Evolutionary conservation across 1,139 yeast species (phyloP).

Genomic region (Williopsis jadinii): DNA sequence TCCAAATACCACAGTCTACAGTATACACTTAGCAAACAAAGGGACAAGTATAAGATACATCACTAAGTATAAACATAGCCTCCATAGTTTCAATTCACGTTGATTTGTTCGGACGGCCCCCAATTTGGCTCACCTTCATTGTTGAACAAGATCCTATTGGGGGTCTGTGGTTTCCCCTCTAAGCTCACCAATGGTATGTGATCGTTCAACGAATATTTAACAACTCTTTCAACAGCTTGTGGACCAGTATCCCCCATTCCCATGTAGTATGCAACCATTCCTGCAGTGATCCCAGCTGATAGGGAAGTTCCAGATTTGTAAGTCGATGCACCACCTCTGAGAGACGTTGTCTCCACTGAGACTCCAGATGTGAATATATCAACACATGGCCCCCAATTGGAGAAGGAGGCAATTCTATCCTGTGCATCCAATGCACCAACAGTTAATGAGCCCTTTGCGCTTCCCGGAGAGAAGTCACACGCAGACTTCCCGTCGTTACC

Average conservation of each 20-base stretch:
- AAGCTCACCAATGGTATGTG: constrained; percentile 25
- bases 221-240: constrained; percentile 34
- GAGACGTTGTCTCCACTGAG: constrained; percentile 36
- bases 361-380: constrained; percentile 61
- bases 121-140: constrained; percentile 32
- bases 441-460: constrained; percentile 51
- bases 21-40: no score
- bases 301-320: constrained; percentile 68
- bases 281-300: constrained; percentile 71
- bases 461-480: constrained; percentile 56
- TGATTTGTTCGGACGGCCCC: constrained; percentile 14
- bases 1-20: no score
- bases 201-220: constrained; percentile 19
- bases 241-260: constrained; percentile 47
- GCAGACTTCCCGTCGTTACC: constrained; percentile 63
- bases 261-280: constrained; percentile 57
- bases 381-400: constrained; percentile 61
- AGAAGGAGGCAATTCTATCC: constrained; percentile 44
- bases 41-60: no score
- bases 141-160: constrained; percentile 33
- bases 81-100: no score
- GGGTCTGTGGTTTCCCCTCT: constrained; percentile 28
- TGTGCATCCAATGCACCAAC: constrained; percentile 51
- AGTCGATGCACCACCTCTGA: constrained; percentile 16
- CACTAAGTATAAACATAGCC: no score